Percentiles rank a stretch among this genome's conserved stretches.
Conservation (phyloP, 2,329 filamentous ascomycete species). For the Neofusicoccum parvum region DNA sequence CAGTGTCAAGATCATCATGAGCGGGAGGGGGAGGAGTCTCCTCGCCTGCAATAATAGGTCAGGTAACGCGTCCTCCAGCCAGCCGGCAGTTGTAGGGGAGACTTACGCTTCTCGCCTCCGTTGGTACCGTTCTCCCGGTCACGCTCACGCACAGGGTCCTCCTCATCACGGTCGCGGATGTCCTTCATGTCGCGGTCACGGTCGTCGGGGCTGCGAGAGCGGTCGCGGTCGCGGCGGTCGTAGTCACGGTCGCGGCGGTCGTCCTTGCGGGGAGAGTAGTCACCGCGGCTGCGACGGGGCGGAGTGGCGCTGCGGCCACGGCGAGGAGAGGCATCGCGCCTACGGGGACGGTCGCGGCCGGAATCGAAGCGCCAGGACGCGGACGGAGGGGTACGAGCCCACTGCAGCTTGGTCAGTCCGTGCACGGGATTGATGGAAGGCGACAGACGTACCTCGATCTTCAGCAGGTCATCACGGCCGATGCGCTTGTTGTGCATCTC, state of each 20-base stretch:
- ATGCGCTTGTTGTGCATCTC: constrained; percentile 99
- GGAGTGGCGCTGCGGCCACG: constrained; percentile 51
- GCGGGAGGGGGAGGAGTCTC: constrained; percentile 66
- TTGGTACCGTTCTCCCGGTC: constrained; percentile 72
- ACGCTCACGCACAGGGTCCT: constrained; percentile 60
- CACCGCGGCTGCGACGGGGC: constrained; percentile 59
- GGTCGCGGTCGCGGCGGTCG: constrained; percentile 71
- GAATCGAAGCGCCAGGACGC: constrained; percentile 98
- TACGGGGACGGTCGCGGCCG: constrained; percentile 71
- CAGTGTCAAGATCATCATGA: constrained; percentile 94
- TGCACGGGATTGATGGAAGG: background rate
- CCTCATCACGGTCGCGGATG: constrained; percentile 55
- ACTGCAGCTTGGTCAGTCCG: constrained; percentile 59
- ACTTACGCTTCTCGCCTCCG: constrained; percentile 85
- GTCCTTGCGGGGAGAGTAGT: constrained; percentile 87
- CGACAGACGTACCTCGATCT: constrained; percentile 78
- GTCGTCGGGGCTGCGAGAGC: constrained; percentile 66
- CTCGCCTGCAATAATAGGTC: background rate
- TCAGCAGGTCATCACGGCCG: constrained; percentile 89
- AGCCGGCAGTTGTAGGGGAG: constrained; percentile 17
- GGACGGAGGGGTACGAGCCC: constrained; percentile 96
- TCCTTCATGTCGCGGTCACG: constrained; percentile 61
- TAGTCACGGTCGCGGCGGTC: constrained; percentile 78
- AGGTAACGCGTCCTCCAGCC: constrained; percentile 32
- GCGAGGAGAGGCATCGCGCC: constrained; percentile 65